These are phyloP conservation scores for Aegle marmelos DNA, from an alignment of 345 rosid genomes.

Conservation along the genomic window DNA sequence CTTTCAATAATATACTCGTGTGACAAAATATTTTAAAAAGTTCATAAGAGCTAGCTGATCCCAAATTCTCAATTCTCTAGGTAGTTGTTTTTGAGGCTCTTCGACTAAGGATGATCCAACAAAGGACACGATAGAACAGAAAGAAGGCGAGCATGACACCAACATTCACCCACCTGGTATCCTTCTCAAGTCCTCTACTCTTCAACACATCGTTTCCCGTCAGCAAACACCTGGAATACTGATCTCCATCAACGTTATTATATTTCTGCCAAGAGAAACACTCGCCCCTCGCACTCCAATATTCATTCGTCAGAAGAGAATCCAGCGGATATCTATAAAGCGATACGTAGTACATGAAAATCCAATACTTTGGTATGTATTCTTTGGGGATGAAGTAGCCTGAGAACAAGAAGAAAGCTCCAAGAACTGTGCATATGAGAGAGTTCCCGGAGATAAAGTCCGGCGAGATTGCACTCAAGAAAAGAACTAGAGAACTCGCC, in stretches of 20 bases:
- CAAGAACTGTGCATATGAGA: conserved; percentile 76
- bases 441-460: conserved; percentile 87
- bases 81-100: conserved; percentile 65
- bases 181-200: conserved; percentile 69
- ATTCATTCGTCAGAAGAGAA: conserved; percentile 67
- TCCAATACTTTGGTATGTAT: conserved; percentile 77
- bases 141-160: conserved; percentile 91
- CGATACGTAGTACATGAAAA: conserved; percentile 90
- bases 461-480: conserved; percentile 73
- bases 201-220: conserved; percentile 70
- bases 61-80: too few species aligned
- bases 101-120: conserved; percentile 70
- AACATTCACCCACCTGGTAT: conserved; percentile 70
- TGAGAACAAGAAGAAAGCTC: conserved; percentile 82
- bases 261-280: conserved; percentile 53
- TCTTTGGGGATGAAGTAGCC: conserved; percentile 93
- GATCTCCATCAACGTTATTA: neutral
- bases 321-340: conserved; percentile 83
- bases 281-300: conserved; percentile 59
- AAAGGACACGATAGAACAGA: conserved; percentile 68
- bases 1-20: too few species aligned
- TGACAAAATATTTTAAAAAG: too few species aligned
- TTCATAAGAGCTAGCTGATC: too few species aligned
- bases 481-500: conserved; percentile 84
- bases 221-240: conserved; percentile 37